Base-by-base conservation (phyloP, 1,284 basidiomycete genomes). In the Ceratobasidium sp. region DNA sequence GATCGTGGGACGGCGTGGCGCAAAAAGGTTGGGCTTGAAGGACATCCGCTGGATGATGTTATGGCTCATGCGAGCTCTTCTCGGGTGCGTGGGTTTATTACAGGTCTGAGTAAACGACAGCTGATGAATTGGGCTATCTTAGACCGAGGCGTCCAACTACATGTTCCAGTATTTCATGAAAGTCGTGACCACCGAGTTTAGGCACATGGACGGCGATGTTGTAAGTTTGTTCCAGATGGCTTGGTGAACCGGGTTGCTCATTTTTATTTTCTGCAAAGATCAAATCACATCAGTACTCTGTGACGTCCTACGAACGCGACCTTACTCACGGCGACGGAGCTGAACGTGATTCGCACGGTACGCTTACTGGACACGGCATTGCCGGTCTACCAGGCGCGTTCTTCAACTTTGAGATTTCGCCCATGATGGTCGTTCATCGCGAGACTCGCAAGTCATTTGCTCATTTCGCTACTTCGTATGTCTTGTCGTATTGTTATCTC, bases 81-180 rank as follows among this genome's bases (percentile, higher is more conserved):
- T 67, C 32, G 50, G 16, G 50, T 55, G 41, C 14, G 21, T 32
- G 45, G 14, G 36, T 8, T 71, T 69, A 48, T 70, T 28, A 21
- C 50, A 26, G 3, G 12, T 14, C 10, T 21, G 23, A 9, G 23
- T 5, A 52, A 26, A 52, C 12, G n/a, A 26, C 21, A 28, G 5
- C 23, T 52, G 14, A 52, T 14, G 8, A 72, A 43, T 72, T 23
- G 75, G 14, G 41, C 30, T 45, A 14, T 48, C 50, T 26, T 76
- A 91, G 88, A 91, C 91, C 1, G 81, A 79, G 75, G 88, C 89
- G 81, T 82, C 90, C 34, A 86, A 92, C 76, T 95, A 93, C 79
- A 94, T 96, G 94, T 96, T 94, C 86, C 94, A 95, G 78, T 97
- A 98, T 82, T 98, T 98, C 88, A 85, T 98, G 79, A 99, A 99